Conservation (phyloP, 331 rosid species). For the Cydonia oblonga region DNA sequence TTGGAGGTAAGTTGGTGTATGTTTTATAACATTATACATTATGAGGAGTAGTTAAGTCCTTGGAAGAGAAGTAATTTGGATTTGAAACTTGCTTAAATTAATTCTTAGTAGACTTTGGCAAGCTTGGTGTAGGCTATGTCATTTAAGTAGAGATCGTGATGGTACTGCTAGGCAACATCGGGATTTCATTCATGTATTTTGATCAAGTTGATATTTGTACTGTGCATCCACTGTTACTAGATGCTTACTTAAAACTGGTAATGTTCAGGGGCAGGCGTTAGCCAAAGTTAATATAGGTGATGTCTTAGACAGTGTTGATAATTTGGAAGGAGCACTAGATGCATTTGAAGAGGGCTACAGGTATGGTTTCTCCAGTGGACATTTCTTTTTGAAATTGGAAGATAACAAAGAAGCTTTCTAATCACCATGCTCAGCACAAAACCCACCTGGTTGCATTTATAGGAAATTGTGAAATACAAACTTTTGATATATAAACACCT, state of each 20-base stretch:
- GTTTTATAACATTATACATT: not conserved
- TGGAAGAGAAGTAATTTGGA: not conserved
- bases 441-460: not conserved
- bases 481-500: not conserved
- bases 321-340: slow-evolving; percentile 51
- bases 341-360: slow-evolving; percentile 75
- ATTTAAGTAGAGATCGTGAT: slow-evolving; percentile 2
- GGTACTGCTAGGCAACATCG: not conserved
- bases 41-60: not conserved
- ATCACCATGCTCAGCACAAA: not conserved
- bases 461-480: not conserved
- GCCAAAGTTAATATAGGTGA: slow-evolving; percentile 62
- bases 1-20: slow-evolving; percentile 51
- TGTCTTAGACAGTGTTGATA: slow-evolving; percentile 60
- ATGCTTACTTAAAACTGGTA: slow-evolving; percentile 20
- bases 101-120: not conserved
- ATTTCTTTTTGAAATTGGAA: not conserved
- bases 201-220: slow-evolving; percentile 1
- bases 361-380: slow-evolving; percentile 24
- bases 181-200: not conserved
- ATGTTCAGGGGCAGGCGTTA: slow-evolving; percentile 71
- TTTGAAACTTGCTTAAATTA: not conserved
- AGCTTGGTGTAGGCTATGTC: not conserved
- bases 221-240: slow-evolving; percentile 6
- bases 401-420: not conserved